A percentile compares a stretch with the other conserved stretches of the same genome.
Conservation (phyloP, 495 filamentous ascomycete genomes). For the Aeminium ludgeri region DNA sequence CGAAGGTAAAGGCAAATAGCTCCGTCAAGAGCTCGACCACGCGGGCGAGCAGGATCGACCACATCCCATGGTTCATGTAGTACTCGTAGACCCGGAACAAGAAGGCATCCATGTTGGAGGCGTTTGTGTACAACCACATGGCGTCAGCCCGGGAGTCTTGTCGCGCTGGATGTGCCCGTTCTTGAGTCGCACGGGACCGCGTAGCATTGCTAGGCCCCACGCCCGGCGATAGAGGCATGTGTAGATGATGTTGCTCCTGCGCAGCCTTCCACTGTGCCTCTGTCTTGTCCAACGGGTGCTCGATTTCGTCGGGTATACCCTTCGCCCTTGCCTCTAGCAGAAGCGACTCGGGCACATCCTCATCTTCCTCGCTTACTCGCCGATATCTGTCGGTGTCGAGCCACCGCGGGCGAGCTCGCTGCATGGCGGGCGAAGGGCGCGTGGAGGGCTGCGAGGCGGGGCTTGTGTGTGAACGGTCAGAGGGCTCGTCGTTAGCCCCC, state of each 20-base stretch:
- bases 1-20: constrained; percentile 68
- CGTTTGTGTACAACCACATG: constrained; percentile 92
- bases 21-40: constrained; percentile 56
- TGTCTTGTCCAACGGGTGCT: constrained; percentile 17
- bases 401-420: constrained; percentile 8
- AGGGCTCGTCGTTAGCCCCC: constrained; percentile 2
- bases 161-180: not conserved
- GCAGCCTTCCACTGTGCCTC: constrained; percentile 51
- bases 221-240: constrained; percentile 16
- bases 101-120: constrained; percentile 81
- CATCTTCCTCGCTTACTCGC: constrained; percentile 43
- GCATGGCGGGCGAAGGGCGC: not conserved
- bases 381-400: constrained; percentile 1
- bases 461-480: not conserved
- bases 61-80: constrained; percentile 69
- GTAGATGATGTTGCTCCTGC: constrained; percentile 43
- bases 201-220: too few relatives aligned
- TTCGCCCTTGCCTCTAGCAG: constrained; percentile 44
- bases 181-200: not conserved
- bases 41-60: constrained; percentile 66
- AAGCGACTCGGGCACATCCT: constrained; percentile 82
- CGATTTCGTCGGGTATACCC: constrained; percentile 15
- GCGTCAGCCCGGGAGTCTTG: constrained; percentile 62
- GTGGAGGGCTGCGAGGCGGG: not conserved
- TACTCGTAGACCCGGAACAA: constrained; percentile 83